A percentile compares a stretch with the other conserved stretches of the same genome.
Evolutionary conservation across 1,284 basidiomycete species (phyloP).

Genomic region (Trametes hirsuta): DNA sequence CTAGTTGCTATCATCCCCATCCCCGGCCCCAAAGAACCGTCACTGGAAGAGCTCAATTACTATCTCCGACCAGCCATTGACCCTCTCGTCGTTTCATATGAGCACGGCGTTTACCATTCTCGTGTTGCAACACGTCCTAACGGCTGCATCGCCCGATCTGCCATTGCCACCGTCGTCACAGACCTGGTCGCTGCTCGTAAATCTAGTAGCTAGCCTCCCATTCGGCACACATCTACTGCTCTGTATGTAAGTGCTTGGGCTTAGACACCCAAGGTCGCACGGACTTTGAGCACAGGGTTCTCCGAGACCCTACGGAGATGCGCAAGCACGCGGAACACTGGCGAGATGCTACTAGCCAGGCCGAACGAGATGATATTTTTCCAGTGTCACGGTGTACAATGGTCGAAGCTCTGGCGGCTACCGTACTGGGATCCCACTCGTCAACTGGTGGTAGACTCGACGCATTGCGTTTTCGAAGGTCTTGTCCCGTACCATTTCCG

Average conservation of each 20-base stretch:
- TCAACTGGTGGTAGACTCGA: conserved; percentile 33
- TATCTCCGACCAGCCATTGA: conserved; percentile 40
- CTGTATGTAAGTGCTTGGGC: conserved; percentile 1
- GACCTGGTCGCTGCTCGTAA: conserved; percentile 40
- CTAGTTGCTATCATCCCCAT: conserved; percentile 33
- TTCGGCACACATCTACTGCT: conserved; percentile 3
- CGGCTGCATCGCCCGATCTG: conserved; percentile 32
- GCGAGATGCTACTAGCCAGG: conserved; percentile 23
- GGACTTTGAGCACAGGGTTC: conserved; percentile 23
- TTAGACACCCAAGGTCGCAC: background rate
- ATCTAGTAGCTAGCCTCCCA: conserved; percentile 24
- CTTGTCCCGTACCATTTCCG: conserved; percentile 30
- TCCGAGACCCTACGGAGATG: conserved; percentile 17
- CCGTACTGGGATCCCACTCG: conserved; percentile 39
- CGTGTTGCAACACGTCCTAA: conserved; percentile 28
- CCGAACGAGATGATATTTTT: conserved; percentile 25
- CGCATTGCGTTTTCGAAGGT: conserved; percentile 38
- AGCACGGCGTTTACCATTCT: conserved; percentile 33
- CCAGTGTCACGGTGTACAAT: conserved; percentile 31
- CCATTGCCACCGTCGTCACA: conserved; percentile 31
- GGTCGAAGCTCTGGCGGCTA: conserved; percentile 33
- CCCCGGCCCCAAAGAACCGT: conserved; percentile 42
- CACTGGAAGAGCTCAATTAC: conserved; percentile 37
- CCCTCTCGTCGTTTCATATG: conserved; percentile 35
- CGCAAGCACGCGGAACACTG: conserved; percentile 25